Base-by-base conservation (phyloP, 2,329 filamentous ascomycete genomes). In the Chalara sp. region DNA sequence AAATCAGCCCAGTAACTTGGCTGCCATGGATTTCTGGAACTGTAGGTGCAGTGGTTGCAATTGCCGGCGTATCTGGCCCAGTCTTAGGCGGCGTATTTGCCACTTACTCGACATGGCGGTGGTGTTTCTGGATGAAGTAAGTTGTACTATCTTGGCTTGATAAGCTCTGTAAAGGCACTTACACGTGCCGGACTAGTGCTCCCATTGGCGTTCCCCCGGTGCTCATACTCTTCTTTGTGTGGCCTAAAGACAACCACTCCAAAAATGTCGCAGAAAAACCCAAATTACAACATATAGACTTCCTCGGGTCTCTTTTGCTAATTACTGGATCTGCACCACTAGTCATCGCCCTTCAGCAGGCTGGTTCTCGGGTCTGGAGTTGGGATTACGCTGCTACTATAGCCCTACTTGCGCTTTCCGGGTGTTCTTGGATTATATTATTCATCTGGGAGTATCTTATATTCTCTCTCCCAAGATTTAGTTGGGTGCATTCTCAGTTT, bases 101-200 rank as follows among this genome's bases (percentile, higher is more conserved):
- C 5, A 32, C 33, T 5, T 30, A 51, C 11, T 47, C 51, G 6
- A 53, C 49, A 1, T 59, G 55, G 57, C 39, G 57, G 21, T 59
- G 57, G 57, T 68, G 80, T 1, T 82, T 83, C 61, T 81, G 76
- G 74, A 75, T 82, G 60, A 82, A 82, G 53, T 55, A 44, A 31
- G 32, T 11, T 21, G 28, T 21, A 50, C 12, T 32, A 43, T n/a
- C 29, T 10, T 37, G 5, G 48, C 30, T 40, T 52, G 31, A 41
- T 13, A 30, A 29, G 37, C 13, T 47, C 41, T 35, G 48, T 32
- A 44, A 28, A 42, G n/a, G 12, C 7, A 42, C 12, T 42, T 42
- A 7, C 40, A 42, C 32, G n/a, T 29, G 3, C 43, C 28, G 21
- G 11, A 39, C 6, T 3, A 45, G 30, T 31, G 43, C 43, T 6